Percentiles rank a stretch among this genome's conserved stretches.
Evolutionary conservation across 2,329 filamentous ascomycete species (phyloP).

Genomic region (Calonectria pseudoturangicola): DNA sequence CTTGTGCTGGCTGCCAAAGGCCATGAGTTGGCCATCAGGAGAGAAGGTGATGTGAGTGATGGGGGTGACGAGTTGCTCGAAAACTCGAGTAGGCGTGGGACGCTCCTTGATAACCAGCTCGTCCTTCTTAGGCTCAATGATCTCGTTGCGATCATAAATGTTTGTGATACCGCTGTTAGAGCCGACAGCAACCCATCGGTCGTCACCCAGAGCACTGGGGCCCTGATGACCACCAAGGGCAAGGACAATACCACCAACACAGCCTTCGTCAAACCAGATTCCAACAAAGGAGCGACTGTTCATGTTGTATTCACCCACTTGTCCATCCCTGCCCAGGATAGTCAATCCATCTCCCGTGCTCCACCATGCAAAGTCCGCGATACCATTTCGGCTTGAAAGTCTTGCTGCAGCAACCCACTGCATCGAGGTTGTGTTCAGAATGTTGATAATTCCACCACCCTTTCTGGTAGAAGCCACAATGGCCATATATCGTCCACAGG

Average conservation of each 20-base stretch:
- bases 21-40: constrained; percentile 91
- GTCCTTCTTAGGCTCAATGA: constrained; percentile 67
- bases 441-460: constrained; percentile 90
- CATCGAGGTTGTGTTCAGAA: constrained; percentile 85
- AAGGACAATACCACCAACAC: constrained; percentile 88
- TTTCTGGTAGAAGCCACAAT: constrained; percentile 87
- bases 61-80: constrained; percentile 92
- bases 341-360: constrained; percentile 86
- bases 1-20: constrained; percentile 90
- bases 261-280: constrained; percentile 93
- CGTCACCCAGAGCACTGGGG: constrained; percentile 79
- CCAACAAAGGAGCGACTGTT: constrained; percentile 81
- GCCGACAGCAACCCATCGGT: constrained; percentile 92
- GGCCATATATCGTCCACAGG: constrained; percentile 90
- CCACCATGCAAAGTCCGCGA: constrained; percentile 97
- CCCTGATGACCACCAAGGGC: constrained; percentile 83
- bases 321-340: constrained; percentile 89
- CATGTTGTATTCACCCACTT: constrained; percentile 92
- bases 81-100: constrained; percentile 82
- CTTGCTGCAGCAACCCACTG: constrained; percentile 92
- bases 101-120: constrained; percentile 75
- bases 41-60: constrained; percentile 88
- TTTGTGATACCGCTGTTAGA: constrained; percentile 93
- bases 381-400: constrained; percentile 86
- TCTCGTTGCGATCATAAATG: constrained; percentile 88